Percentiles rank a stretch among this genome's conserved stretches.
Conservation (phyloP, 495 filamentous ascomycete species). For the Platismatia glauca region DNA sequence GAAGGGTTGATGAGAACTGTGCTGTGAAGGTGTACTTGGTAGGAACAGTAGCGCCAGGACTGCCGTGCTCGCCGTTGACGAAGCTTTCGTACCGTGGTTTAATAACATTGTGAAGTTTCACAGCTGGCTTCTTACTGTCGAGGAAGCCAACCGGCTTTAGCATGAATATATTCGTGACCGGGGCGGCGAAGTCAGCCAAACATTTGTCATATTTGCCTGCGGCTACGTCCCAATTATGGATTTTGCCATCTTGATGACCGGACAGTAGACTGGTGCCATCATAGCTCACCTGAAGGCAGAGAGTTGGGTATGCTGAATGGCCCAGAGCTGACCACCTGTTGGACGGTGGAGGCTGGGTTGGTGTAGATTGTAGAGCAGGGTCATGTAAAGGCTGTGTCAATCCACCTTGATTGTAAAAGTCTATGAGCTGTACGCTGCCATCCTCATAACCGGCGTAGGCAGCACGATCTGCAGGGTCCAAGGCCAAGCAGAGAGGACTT, state of each 20-base stretch:
- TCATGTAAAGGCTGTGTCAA: constrained; percentile 47
- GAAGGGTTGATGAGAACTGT: constrained; percentile 42
- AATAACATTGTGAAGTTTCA: constrained; percentile 52
- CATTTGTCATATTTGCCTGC: constrained; percentile 51
- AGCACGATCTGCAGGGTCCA: constrained; percentile 79
- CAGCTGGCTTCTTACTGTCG: constrained; percentile 24
- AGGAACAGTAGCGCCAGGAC: constrained; percentile 45
- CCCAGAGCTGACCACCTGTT: constrained; percentile 54
- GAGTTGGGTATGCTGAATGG: constrained; percentile 50
- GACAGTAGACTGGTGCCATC: constrained; percentile 74
- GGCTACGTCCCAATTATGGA: constrained; percentile 72
- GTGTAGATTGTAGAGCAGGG: constrained; percentile 42
- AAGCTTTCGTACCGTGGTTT: constrained; percentile 57
- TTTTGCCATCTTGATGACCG: constrained; percentile 70
- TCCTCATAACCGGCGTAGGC: constrained; percentile 78
- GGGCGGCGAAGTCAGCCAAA: constrained; percentile 60
- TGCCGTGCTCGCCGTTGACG: constrained; percentile 35
- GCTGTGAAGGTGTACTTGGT: constrained; percentile 59
- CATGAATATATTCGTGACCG: constrained; percentile 69
- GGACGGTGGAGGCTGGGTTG: constrained; percentile 47
- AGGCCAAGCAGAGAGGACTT: constrained; percentile 58
- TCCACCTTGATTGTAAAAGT: constrained; percentile 57
- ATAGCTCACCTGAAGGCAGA: constrained; percentile 61
- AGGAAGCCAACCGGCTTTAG: constrained; percentile 55
- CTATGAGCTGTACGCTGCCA: constrained; percentile 69